These are phyloP conservation scores for Alternaria conjuncta DNA, from an alignment of 2,329 filamentous ascomycete species.

Conservation along the genomic window DNA sequence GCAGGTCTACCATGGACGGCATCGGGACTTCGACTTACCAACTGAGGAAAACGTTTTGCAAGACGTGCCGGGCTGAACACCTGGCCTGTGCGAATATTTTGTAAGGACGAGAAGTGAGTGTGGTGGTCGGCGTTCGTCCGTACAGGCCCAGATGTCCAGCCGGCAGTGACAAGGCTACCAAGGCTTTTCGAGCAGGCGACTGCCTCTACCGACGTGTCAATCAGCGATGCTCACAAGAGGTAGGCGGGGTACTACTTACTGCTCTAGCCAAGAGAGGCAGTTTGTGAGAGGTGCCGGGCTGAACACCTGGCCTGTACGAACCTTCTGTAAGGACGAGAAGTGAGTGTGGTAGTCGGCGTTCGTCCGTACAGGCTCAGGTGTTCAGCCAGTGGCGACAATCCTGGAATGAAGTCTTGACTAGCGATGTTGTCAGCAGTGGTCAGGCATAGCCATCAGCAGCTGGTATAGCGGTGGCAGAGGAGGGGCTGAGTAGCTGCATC, in stretches of 20 bases:
- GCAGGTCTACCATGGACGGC: not conserved
- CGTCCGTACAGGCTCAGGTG: not conserved
- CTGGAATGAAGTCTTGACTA: too few relatives aligned
- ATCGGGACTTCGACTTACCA: not conserved
- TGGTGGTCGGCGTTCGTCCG: not conserved
- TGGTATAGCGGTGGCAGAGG: not conserved
- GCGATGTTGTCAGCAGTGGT: not conserved
- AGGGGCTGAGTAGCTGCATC: not conserved
- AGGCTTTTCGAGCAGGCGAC: not conserved
- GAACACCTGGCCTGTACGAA: not conserved
- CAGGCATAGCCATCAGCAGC: not conserved
- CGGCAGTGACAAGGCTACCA: not conserved
- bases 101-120: not conserved
- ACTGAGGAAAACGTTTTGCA: not conserved
- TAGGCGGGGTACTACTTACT: not conserved
- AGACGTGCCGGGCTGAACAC: not conserved
- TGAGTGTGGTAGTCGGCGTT: not conserved
- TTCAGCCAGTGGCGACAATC: not conserved
- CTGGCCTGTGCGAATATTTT: not conserved
- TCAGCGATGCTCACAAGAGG: not conserved
- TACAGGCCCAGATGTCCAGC: not conserved
- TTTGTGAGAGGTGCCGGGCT: not conserved
- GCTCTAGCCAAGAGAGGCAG: not conserved
- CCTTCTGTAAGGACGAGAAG: not conserved
- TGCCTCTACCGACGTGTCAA: not conserved